Base-by-base conservation (phyloP, 2,329 filamentous ascomycete species). In the Aureobasidium subglaciale region DNA sequence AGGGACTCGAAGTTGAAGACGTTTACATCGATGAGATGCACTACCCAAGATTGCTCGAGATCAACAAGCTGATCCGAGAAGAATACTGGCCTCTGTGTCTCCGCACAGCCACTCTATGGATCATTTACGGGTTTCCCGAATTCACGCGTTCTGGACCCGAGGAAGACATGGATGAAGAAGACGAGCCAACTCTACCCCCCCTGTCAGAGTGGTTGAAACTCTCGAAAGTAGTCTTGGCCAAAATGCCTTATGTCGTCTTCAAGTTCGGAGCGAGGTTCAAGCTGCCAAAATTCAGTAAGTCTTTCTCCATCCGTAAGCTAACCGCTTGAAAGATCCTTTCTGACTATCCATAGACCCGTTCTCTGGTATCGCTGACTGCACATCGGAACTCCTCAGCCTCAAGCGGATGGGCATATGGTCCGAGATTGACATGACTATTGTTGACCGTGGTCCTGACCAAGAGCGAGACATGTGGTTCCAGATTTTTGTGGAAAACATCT, bases 11-110 rank as follows among this genome's bases (percentile, higher is more conserved):
- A 1, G 8, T 52, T 18, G 48, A 52, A 1, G 1, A 30, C n/a
- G 48, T 41, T 5, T n/a, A 22, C 25, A n/a, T 52, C 13, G 34
- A 52, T 5, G 11, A 22, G 2, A 52, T 52, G 48, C 22, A 52
- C 15, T 32, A 41, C 8, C 48, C 35, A n/a, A 24, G 13, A 4
- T 15, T 50, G 7, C 32, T 50, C 2, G 2, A 29, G 15, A 32
- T 50, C 32, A 50, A n/a, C 24, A 50, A 27, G 10, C 22, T 16
- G 15, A n/a, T 38, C 9, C 30, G 9, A 5, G 46, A 38, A 3
- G 46, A 50, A 24, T 50, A 50, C 32, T 50, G 46, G 46, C 8
- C 46, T 18, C 32, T 50, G 5, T 50, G 34, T 50, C 46, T 50
- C 15, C 32, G 22, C 22, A 29, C 11, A 25, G 18, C 34, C 3